Evolutionary conservation across 345 rosid species (phyloP).

Genomic region (Noccaea bulbosa): DNA sequence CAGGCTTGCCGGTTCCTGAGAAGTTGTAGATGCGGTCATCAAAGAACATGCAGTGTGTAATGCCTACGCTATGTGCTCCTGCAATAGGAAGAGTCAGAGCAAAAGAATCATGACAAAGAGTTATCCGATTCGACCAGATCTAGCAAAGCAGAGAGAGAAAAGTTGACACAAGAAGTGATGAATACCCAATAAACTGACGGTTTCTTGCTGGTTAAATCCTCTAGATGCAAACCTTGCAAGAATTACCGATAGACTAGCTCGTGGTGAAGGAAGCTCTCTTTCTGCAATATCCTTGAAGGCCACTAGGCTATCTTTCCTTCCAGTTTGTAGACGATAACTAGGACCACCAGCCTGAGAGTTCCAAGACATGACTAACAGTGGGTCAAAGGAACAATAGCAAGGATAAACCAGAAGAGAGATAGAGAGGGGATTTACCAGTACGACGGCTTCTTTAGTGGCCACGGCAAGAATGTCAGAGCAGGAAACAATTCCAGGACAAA

Average conservation of each 20-base stretch:
- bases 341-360: slow-evolving; percentile 72
- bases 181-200: slow-evolving; percentile 72
- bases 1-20: slow-evolving; percentile 52
- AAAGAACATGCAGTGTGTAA: slow-evolving; percentile 58
- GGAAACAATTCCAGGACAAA: slow-evolving; percentile 73
- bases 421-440: slow-evolving; percentile 43
- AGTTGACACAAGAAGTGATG: slow-evolving; percentile 8
- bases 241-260: slow-evolving; percentile 50
- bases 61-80: slow-evolving; percentile 67
- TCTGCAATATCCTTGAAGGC: slow-evolving; percentile 54
- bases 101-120: slow-evolving; percentile 14
- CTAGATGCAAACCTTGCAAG: slow-evolving; percentile 59
- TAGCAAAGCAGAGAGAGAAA: background rate
- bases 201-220: slow-evolving; percentile 72
- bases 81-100: slow-evolving; percentile 7
- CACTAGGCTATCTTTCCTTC: slow-evolving; percentile 58
- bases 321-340: slow-evolving; percentile 65
- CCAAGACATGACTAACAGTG: background rate
- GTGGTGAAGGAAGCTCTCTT: slow-evolving; percentile 64
- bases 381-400: slow-evolving; percentile 3
- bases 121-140: background rate
- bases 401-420: background rate
- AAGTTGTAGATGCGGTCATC: slow-evolving; percentile 56
- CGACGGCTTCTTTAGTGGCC: slow-evolving; percentile 70
- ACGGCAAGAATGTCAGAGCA: slow-evolving; percentile 70